phyloP scores from a whole-genome alignment of 768 basidiomycete genomes.

The Tulasnella sp. region DNA sequence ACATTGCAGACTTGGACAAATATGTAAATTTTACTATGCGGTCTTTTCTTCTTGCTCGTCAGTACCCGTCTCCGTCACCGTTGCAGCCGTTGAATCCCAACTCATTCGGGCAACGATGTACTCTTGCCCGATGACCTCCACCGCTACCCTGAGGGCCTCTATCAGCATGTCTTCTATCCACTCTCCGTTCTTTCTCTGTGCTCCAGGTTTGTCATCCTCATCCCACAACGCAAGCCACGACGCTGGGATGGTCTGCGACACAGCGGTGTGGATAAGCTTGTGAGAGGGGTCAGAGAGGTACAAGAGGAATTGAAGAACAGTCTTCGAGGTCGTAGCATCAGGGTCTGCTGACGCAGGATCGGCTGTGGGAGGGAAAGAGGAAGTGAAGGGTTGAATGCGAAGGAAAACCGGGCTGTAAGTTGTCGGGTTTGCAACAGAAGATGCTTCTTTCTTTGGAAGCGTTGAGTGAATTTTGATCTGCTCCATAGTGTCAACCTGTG shows the following conservation, averaged over 20 bases:
- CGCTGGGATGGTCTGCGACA: conserved; percentile 82
- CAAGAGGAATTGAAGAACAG: conserved; percentile 67
- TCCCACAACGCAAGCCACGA: conserved; percentile 91
- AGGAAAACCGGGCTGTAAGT: conserved; percentile 91
- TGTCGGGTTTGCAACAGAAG: conserved; percentile 56
- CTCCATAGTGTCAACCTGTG: conserved; percentile 76
- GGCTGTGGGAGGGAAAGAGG: conserved; percentile 46
- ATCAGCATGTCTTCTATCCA: conserved; percentile 98
- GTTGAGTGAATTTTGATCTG: conserved; percentile 58
- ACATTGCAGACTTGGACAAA: conserved; percentile 1
- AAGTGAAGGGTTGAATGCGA: conserved; percentile 84
- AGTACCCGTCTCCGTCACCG: conserved; percentile 37
- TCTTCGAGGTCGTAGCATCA: conserved; percentile 37
- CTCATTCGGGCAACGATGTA: conserved; percentile 87
- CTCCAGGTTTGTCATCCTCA: conserved; percentile 41
- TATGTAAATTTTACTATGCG: not conserved
- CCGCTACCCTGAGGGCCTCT: conserved; percentile 77
- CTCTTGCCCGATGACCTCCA: conserved; percentile 92
- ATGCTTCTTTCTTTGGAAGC: conserved; percentile 39
- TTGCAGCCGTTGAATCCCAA: conserved; percentile 50
- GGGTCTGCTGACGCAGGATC: conserved; percentile 37
- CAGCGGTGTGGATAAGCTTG: conserved; percentile 70
- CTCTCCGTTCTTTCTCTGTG: conserved; percentile 45
- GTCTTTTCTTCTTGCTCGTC: conserved; percentile 19
- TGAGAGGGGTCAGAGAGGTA: conserved; percentile 80